Conservation (phyloP, 805 yeast species). For the Candida lessepsii region DNA sequence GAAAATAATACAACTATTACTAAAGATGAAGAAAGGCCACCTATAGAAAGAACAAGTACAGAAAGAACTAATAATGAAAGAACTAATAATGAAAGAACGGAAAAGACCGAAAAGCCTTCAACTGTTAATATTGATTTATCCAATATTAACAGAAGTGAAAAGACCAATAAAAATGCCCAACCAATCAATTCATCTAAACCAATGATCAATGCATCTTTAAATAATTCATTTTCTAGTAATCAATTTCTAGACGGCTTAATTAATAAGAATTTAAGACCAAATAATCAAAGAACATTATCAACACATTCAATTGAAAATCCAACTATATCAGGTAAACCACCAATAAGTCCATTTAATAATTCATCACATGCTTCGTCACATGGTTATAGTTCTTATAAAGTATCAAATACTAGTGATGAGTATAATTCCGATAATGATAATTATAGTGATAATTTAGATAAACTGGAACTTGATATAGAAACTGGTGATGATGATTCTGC, state of each 20-base stretch:
- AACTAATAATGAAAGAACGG: background rate
- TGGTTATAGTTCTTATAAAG: slow-evolving; percentile 8
- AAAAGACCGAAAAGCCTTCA: background rate
- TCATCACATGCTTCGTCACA: slow-evolving; percentile 8
- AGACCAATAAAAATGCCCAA: background rate
- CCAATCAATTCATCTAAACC: slow-evolving; percentile 9
- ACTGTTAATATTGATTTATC: slow-evolving; percentile 4
- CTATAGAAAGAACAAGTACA: background rate
- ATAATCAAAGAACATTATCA: slow-evolving; percentile 14
- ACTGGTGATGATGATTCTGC: slow-evolving; percentile 13
- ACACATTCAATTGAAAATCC: slow-evolving; percentile 10
- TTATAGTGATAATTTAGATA: slow-evolving; percentile 11
- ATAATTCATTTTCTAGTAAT: slow-evolving; percentile 11
- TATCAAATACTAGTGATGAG: slow-evolving; percentile 25
- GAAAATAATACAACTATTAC: background rate
- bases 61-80: background rate
- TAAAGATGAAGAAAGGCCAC: background rate
- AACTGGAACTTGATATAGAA: slow-evolving; percentile 12
- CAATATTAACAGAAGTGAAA: slow-evolving; percentile 2
- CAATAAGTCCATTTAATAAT: slow-evolving; percentile 12
- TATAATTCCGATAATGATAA: slow-evolving; percentile 12
- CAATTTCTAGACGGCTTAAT: slow-evolving; percentile 12
- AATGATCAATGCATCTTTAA: slow-evolving; percentile 7
- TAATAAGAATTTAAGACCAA: slow-evolving; percentile 14
- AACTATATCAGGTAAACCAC: background rate